Conservation (phyloP, 352 stramenopile genomes). For the Phytophthora hybrid region DNA sequence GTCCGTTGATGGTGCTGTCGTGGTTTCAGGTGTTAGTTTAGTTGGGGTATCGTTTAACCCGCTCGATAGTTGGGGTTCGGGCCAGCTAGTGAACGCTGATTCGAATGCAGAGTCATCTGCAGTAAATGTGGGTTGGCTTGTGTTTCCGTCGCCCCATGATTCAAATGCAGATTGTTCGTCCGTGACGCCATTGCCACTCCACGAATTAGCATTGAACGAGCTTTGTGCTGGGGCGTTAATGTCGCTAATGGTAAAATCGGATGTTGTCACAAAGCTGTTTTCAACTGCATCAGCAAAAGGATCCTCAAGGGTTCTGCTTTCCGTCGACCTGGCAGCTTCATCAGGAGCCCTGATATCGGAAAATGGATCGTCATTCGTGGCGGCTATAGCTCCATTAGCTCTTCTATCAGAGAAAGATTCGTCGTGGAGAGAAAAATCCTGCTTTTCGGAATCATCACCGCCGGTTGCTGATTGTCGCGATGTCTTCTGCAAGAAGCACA, state of each 20-base stretch:
- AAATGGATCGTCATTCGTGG: conserved; percentile 26
- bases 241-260: conserved; percentile 1
- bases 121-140: background rate
- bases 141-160: background rate
- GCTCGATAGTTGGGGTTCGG: too few relatives aligned
- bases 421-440: conserved; percentile 9
- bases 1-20: too few relatives aligned
- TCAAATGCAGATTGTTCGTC: conserved; percentile 1
- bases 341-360: too few relatives aligned
- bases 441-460: background rate
- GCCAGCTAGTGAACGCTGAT: background rate
- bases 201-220: background rate
- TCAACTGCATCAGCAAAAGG: too few relatives aligned
- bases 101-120: background rate
- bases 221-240: background rate
- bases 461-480: background rate
- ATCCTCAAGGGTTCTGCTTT: too few relatives aligned
- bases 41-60: too few relatives aligned
- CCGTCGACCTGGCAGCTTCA: too few relatives aligned
- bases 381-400: background rate
- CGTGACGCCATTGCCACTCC: conserved; percentile 1
- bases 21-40: too few relatives aligned
- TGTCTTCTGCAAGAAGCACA: conserved; percentile 45
- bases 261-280: too few relatives aligned
- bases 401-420: conserved; percentile 16